Conservation (phyloP, 805 yeast genomes). For the Candida krabiensis region DNA sequence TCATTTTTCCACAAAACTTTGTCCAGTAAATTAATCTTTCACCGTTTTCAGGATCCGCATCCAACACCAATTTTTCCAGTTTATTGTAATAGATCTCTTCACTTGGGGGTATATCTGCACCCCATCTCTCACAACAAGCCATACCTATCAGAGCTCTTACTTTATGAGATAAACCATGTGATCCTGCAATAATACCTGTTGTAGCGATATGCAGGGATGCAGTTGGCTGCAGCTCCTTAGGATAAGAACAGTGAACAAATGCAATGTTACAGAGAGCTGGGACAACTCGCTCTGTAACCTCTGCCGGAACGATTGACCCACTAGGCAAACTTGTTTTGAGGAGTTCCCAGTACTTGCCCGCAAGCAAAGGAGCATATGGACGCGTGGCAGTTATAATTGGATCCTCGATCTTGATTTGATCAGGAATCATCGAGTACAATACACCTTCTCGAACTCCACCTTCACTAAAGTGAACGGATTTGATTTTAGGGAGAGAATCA, state of each 20-base stretch:
- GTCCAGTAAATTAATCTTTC: constrained; percentile 70
- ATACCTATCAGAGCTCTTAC: constrained; percentile 71
- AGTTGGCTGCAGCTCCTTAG: constrained; percentile 73
- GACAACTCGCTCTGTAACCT: constrained; percentile 57
- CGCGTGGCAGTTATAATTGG: constrained; percentile 68
- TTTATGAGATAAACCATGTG: constrained; percentile 73
- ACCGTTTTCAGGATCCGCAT: constrained; percentile 39
- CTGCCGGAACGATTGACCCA: constrained; percentile 51
- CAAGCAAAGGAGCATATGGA: constrained; percentile 69
- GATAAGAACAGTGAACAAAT: constrained; percentile 74
- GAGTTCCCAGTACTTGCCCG: constrained; percentile 53
- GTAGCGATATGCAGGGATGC: constrained; percentile 73
- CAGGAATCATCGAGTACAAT: constrained; percentile 59
- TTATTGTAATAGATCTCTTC: constrained; percentile 47
- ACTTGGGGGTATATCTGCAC: constrained; percentile 66
- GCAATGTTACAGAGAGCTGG: constrained; percentile 75
- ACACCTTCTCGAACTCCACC: constrained; percentile 82
- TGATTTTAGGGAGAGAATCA: constrained; percentile 58
- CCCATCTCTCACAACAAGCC: constrained; percentile 80
- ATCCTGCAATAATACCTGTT: constrained; percentile 72
- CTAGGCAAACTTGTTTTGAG: constrained; percentile 58
- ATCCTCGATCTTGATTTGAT: constrained; percentile 59
- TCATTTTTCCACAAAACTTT: constrained; percentile 65
- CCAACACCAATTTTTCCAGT: constrained; percentile 49
- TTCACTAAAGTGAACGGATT: constrained; percentile 66